phyloP scores from a whole-genome alignment of 768 basidiomycete genomes.

The Coprinopsis sp. region DNA sequence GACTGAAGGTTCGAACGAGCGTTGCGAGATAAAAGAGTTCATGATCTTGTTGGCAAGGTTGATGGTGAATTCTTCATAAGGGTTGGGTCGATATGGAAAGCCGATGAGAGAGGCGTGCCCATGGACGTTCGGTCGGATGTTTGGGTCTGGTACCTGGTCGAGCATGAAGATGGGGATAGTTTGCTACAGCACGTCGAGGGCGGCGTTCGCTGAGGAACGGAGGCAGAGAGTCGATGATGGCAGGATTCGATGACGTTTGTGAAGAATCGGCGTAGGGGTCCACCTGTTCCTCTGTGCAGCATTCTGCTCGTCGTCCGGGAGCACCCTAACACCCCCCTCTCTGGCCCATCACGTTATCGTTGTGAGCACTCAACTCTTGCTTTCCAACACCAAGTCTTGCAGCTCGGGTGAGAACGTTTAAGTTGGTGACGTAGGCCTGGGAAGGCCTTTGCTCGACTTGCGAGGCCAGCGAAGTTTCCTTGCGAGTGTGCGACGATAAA shows the following conservation, averaged over 20 bases:
- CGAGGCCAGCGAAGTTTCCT: conserved; percentile 62
- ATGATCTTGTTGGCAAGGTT: conserved; percentile 84
- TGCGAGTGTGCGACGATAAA: conserved; percentile 77
- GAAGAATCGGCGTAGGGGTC: conserved; percentile 88
- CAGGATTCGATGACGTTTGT: conserved; percentile 84
- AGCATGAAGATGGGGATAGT: conserved; percentile 50
- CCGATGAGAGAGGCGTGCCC: conserved; percentile 57
- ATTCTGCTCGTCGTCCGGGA: conserved; percentile 72
- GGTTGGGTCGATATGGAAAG: conserved; percentile 74
- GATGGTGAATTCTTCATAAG: conserved; percentile 81
- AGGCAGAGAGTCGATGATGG: conserved; percentile 74
- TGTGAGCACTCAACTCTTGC: conserved; percentile 80
- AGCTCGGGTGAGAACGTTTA: conserved; percentile 69
- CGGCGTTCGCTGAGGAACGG: conserved; percentile 37
- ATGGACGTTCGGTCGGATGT: conserved; percentile 51
- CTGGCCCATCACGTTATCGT: conserved; percentile 88
- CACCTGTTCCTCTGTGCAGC: conserved; percentile 69
- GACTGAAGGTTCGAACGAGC: conserved; percentile 66
- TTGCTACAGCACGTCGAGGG: background rate
- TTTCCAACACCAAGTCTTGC: conserved; percentile 65
- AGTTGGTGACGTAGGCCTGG: conserved; percentile 55
- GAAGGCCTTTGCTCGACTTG: conserved; percentile 59
- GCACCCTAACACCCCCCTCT: conserved; percentile 80
- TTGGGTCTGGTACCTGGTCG: conserved; percentile 74
- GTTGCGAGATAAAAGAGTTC: conserved; percentile 71